These are phyloP conservation scores for Penicillium mononematosum DNA, from an alignment of 495 filamentous ascomycete genomes.

Conservation along the genomic window DNA sequence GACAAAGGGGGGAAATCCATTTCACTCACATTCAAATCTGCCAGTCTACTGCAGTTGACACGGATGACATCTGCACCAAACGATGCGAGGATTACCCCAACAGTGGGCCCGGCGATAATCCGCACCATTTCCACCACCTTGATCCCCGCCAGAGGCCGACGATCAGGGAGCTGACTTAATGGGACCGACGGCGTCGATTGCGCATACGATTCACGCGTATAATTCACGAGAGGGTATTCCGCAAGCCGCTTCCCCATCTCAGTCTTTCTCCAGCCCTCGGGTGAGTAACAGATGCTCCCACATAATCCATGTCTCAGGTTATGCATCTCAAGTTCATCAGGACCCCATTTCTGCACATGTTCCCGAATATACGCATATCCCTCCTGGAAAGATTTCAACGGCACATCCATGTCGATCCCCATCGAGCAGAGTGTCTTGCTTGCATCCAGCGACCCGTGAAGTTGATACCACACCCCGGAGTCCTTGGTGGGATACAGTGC, in stretches of 20 bases:
- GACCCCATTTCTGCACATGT: conserved; percentile 27
- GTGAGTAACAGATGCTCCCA: conserved; percentile 36
- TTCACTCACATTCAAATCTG: conserved; percentile 41
- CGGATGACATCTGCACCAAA: conserved; percentile 62
- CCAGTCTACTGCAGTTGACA: conserved; percentile 53
- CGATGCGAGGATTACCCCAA: conserved; percentile 54
- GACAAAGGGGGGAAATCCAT: neutral
- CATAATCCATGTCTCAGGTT: conserved; percentile 32
- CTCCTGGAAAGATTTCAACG: conserved; percentile 10
- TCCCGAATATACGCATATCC: conserved; percentile 27
- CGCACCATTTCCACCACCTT: conserved; percentile 61
- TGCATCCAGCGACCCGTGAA: conserved; percentile 35
- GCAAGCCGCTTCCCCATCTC: conserved; percentile 29
- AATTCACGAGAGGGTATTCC: conserved; percentile 27
- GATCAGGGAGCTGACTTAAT: conserved; percentile 14
- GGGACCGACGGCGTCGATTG: conserved; percentile 21
- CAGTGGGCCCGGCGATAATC: conserved; percentile 59
- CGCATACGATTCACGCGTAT: conserved; percentile 23
- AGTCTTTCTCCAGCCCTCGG: conserved; percentile 34
- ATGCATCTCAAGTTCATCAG: conserved; percentile 39
- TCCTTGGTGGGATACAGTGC: conserved; percentile 33
- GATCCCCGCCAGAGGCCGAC: conserved; percentile 52
- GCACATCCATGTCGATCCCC: conserved; percentile 25
- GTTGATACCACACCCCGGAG: conserved; percentile 31
- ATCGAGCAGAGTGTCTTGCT: conserved; percentile 22